Evolutionary conservation across 208 protist species (phyloP).

Genomic region (Phytomonas francai): DNA sequence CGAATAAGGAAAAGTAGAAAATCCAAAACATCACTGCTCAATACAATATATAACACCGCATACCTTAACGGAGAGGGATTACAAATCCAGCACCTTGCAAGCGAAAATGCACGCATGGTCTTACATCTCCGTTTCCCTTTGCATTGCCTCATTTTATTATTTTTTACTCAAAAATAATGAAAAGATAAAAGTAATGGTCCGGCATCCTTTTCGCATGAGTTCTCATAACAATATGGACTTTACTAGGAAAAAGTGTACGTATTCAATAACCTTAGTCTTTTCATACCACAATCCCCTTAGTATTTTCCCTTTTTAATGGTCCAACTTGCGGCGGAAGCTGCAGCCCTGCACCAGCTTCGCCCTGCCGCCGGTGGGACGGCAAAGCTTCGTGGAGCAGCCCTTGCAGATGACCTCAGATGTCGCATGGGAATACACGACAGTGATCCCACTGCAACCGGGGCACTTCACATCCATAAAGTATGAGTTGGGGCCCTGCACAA

Average conservation of each 20-base stretch:
- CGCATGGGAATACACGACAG: constrained; percentile 98
- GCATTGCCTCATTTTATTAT: too few relatives aligned
- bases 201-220: constrained; percentile 97
- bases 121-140: too few relatives aligned
- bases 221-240: constrained; percentile 93
- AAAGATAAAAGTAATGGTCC: constrained; percentile 93
- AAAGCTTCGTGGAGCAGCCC: constrained; percentile 94
- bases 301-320: too few relatives aligned
- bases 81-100: too few relatives aligned
- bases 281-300: too few relatives aligned
- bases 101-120: too few relatives aligned
- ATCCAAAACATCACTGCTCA: too few relatives aligned
- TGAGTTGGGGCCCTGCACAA: constrained; percentile 98
- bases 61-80: too few relatives aligned
- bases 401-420: constrained; percentile 95
- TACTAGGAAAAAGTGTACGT: too few relatives aligned
- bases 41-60: too few relatives aligned
- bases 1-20: too few relatives aligned
- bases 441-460: constrained; percentile 93
- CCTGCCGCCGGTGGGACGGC: constrained; percentile 97
- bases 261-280: too few relatives aligned
- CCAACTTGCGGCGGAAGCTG: constrained; percentile 93
- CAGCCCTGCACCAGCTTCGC: constrained; percentile 94
- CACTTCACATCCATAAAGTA: constrained; percentile 99
- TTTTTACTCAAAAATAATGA: constrained; percentile 96